phyloP scores from a whole-genome alignment of 148 eudicot species.

The Pharnaceum exiguum region DNA sequence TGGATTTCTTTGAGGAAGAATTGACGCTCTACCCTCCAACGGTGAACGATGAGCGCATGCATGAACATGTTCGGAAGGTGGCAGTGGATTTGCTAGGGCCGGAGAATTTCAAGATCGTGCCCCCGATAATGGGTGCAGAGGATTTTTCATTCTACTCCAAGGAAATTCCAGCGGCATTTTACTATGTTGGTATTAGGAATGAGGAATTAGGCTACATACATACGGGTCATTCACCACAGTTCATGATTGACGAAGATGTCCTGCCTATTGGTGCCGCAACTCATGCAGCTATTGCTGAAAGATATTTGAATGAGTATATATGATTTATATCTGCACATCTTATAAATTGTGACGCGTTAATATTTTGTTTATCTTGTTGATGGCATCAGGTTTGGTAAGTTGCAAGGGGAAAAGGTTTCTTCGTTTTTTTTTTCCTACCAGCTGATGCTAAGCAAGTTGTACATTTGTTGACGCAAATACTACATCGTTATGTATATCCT shows the following conservation, averaged over 20 bases:
- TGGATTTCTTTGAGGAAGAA: constrained; percentile 59
- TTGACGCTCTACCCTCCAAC: constrained; percentile 64
- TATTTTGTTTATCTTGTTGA: too few species aligned
- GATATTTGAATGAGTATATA: constrained; percentile 48
- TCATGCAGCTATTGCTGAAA: constrained; percentile 78
- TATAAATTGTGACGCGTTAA: too few species aligned
- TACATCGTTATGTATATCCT: too few species aligned
- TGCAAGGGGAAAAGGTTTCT: too few species aligned
- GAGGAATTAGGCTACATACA: constrained; percentile 56
- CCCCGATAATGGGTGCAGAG: constrained; percentile 75
- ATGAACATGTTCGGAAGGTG: constrained; percentile 53
- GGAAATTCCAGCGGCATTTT: constrained; percentile 62
- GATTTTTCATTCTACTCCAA: constrained; percentile 77
- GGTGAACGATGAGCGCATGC: constrained; percentile 54
- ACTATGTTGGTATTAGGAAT: constrained; percentile 56
- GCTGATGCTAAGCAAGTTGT: too few species aligned
- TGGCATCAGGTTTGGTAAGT: too few species aligned
- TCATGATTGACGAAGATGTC: constrained; percentile 64
- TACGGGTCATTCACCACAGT: constrained; percentile 66
- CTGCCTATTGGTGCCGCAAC: constrained; percentile 71
- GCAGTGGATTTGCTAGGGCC: constrained; percentile 46
- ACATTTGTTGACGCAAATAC: too few species aligned
- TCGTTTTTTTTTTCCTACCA: too few species aligned
- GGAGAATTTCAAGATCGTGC: constrained; percentile 31
- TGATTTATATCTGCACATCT: neutral